Evolutionary conservation across 23 red algal species (phyloP), one percentile per base, ranked within the genome.

Genomic region (Gracilaria gracilis): DNA sequence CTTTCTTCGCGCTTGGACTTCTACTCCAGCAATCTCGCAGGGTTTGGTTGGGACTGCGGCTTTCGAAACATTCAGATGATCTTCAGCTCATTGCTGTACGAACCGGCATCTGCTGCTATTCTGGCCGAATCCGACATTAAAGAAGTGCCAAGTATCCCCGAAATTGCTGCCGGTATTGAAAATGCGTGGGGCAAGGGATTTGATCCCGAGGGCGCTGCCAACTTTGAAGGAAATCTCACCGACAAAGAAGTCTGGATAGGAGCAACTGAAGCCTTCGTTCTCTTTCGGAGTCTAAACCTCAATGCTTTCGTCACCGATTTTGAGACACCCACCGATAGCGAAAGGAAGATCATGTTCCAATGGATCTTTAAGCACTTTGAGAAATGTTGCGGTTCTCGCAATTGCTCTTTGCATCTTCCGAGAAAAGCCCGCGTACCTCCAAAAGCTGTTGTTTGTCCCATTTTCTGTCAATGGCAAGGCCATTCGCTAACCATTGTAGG

Each of bases 221-320:
- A 67, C 47, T 91, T 91, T 80, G 38, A 71, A 19, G 55, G 34
- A 13, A 81, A 15, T 4, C 59, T 91, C 31, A 80, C 61, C 15
- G 87, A 81, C 66, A 80, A 81, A 47, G 76, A 81, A 74, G 87
- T 81, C 6, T 91, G 87, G 87, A 91, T 91, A 61, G 87, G 87
- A 34, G 87, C 87, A 0, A 81, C 76, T 4, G 87, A 91, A 25
- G 75, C 66, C 31, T 69, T 70, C 57, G 69, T 91, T 15, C 47
- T 81, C 32, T 80, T 80, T 48, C 47, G 87, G 19, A 71, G 48
- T 58, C 54, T 91, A 53, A 69, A 73, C 21, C 35, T 91, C 58
- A 79, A 64, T n/a, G 87, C 71, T 4, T 73, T 81, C 39, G 51
- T 91, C 55, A 81, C 40, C 38, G 71, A 91, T 47, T 91, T 91